Conservation (phyloP, 2,329 filamentous ascomycete species). For the Leptographium radiaticola region DNA sequence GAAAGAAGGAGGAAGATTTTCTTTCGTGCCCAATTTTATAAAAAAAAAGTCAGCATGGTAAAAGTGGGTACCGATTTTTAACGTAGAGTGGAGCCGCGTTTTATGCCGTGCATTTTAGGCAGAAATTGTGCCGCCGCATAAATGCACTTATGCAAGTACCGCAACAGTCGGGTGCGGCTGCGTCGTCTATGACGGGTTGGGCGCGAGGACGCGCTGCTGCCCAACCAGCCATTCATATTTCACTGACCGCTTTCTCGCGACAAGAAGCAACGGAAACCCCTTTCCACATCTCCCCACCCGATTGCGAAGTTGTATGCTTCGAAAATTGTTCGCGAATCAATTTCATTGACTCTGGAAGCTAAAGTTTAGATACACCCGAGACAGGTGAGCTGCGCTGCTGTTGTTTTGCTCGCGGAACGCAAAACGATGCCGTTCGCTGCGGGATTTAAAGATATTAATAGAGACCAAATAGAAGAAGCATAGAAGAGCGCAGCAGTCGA, state of each 20-base stretch:
- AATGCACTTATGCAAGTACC: not conserved
- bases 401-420: not conserved
- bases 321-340: not conserved
- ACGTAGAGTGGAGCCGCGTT: not conserved
- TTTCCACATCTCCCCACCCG: conserved; percentile 10
- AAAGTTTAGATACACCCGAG: not conserved
- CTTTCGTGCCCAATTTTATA: not conserved
- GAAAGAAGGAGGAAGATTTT: not conserved
- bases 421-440: not conserved
- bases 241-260: conserved; percentile 20
- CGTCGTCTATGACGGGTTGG: conserved; percentile 2
- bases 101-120: not conserved
- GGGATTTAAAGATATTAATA: not conserved
- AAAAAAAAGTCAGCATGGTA: not conserved
- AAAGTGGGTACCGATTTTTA: not conserved
- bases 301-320: not conserved
- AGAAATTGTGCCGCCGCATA: not conserved
- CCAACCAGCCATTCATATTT: conserved; percentile 18
- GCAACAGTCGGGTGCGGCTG: not conserved
- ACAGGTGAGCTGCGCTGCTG: not conserved
- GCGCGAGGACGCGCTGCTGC: conserved; percentile 16
- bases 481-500: not conserved
- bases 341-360: not conserved
- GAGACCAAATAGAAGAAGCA: not conserved
- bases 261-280: conserved; percentile 3